Conservation (phyloP, 2,329 filamentous ascomycete genomes). For the Sclerotiophoma versabilis region DNA sequence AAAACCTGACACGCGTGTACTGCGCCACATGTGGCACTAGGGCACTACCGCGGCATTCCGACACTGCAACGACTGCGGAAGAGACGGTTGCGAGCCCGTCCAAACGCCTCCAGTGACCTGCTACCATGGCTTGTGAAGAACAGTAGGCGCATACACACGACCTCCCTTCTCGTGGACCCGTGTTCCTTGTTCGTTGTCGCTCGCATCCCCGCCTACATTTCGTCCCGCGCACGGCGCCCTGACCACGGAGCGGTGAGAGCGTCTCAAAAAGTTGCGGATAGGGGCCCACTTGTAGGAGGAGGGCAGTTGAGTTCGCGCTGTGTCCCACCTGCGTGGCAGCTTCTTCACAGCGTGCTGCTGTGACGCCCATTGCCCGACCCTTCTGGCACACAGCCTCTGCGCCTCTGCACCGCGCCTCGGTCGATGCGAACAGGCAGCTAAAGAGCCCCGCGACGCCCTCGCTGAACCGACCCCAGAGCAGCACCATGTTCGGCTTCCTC, state of each 20-base stretch:
- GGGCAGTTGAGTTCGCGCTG: constrained; percentile 12
- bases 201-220: constrained; percentile 1
- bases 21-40: background rate
- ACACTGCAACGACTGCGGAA: background rate
- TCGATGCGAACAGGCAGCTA: constrained; percentile 30
- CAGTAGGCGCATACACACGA: background rate
- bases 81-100: background rate
- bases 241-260: constrained; percentile 20
- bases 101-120: background rate
- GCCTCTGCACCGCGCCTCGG: constrained; percentile 32
- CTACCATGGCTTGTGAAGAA: background rate
- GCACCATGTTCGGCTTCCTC: constrained; percentile 47
- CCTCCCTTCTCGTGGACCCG: no score
- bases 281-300: constrained; percentile 18
- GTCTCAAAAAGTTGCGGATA: constrained; percentile 17
- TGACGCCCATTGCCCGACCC: constrained; percentile 20
- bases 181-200: constrained; percentile 6
- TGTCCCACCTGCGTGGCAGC: constrained; percentile 2
- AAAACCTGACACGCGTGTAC: background rate
- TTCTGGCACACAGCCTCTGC: constrained; percentile 27
- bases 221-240: constrained; percentile 17
- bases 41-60: background rate
- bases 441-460: constrained; percentile 24
- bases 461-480: constrained; percentile 40
- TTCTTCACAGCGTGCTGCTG: constrained; percentile 19